Percentiles rank a stretch among this genome's conserved stretches.
Conservation (phyloP, 371 early-diverging fungal species). For the Rhizomucor pusillus region DNA sequence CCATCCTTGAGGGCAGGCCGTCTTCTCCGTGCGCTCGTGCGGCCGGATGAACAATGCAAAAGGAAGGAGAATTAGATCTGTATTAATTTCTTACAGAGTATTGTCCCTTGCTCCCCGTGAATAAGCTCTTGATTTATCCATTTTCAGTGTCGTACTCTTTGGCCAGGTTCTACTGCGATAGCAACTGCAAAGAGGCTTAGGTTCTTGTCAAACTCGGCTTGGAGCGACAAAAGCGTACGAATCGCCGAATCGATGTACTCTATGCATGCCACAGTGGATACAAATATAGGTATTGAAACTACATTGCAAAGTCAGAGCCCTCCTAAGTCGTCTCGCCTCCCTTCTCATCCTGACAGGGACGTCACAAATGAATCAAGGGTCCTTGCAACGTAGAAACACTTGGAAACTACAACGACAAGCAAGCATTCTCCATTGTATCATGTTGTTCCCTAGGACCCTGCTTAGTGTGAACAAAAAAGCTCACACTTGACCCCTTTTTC, state of each 20-base stretch:
- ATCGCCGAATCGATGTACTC: not conserved
- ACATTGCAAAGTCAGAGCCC: constrained; percentile 1
- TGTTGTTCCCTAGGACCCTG: constrained; percentile 13
- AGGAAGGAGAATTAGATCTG: constrained; percentile 3
- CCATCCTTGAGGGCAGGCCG: not conserved
- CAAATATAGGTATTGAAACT: constrained; percentile 1
- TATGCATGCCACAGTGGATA: constrained; percentile 1
- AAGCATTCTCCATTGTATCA: constrained; percentile 4
- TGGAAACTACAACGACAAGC: not conserved
- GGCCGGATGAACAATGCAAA: constrained; percentile 14
- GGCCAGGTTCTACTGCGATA: constrained; percentile 4
- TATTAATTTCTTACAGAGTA: constrained; percentile 1
- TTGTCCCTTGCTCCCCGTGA: constrained; percentile 7
- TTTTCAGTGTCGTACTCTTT: constrained; percentile 12
- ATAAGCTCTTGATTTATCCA: constrained; percentile 16
- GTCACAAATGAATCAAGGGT: constrained; percentile 4
- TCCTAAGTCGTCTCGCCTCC: constrained; percentile 4
- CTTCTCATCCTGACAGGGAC: constrained; percentile 6
- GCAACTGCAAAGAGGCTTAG: no score
- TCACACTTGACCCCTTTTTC: constrained; percentile 10
- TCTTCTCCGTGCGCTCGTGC: constrained; percentile 16
- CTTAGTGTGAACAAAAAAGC: constrained; percentile 2
- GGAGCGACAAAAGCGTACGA: constrained; percentile 3
- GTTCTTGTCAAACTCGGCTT: not conserved
- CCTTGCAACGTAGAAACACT: not conserved